Evolutionary conservation across 306 rosid species (phyloP), one percentile per base, ranked within the genome.

Genomic region (Cucurbita argyrosperma): DNA sequence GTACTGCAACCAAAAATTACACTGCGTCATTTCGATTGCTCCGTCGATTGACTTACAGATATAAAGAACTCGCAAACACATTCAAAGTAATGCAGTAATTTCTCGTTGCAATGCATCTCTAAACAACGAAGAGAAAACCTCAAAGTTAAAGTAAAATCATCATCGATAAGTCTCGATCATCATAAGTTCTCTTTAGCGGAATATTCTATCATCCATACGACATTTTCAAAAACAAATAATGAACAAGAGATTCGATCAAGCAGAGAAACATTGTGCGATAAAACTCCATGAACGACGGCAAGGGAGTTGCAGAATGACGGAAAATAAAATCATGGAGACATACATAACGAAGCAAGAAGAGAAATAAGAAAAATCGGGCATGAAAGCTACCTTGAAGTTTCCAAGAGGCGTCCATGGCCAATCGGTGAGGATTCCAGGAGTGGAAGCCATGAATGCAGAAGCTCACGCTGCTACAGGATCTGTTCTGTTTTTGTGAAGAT

Each of bases 341-440:
- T 26, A 52, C 7, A 67, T 1, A 43, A 43, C 4, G 13, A 67
- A 6, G 18, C 54, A 21, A 1, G 39, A 46, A 23, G 19, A 21
- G 13, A 46, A 46, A 42, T 1, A 9, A 40, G 46, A 5, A 3
- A 60, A 38, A 26, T 11, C 35, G 67, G 55, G 21, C 55, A 12
- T 45, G 40, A 53, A 37, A 54, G 51, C 26, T 30, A 85, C 89
- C 89, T 85, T 85, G 64, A 83, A 83, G 74, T 70, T 78, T 72
- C 89, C 87, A 19, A 85, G 87, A 62, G 78, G 79, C 15, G 63
- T 83, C 89, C 89, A 85, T 79, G 89, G 89, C 89, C 89, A 85
- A 42, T 83, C 87, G 14, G 89, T 85, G 63, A 85, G 87, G 49
- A 85, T 80, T 38, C 89, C 87, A 2, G 89, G 89, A 45, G 50